Evolutionary conservation across 106 monocot species (phyloP).

Genomic region (Platanthera guangdongensis): DNA sequence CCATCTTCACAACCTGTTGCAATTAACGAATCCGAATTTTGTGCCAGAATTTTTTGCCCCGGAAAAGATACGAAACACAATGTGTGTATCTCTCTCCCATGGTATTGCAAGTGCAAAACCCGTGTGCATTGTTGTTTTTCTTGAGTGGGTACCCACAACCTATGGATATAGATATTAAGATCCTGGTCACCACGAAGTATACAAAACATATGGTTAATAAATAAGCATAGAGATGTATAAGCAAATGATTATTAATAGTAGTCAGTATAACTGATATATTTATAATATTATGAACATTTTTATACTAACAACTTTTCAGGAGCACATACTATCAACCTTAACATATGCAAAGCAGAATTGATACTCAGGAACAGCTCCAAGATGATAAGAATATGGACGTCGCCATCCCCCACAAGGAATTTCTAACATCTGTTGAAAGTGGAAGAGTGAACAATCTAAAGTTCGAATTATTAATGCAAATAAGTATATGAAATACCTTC

Average conservation of each 20-base stretch:
- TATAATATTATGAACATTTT: neutral
- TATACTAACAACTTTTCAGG: neutral
- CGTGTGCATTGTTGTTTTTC: conserved; percentile 46
- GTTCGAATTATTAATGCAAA: neutral
- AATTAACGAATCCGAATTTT: conserved; percentile 23
- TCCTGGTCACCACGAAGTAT: conserved; percentile 33
- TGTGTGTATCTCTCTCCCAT: conserved; percentile 94
- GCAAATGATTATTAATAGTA: neutral
- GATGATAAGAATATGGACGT: conserved; percentile 71
- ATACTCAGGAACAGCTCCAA: conserved; percentile 58
- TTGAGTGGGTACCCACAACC: conserved; percentile 39
- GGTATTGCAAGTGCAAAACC: conserved; percentile 68
- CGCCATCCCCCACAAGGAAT: conserved; percentile 97
- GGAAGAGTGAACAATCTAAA: conserved; percentile 1
- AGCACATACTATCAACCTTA: conserved; percentile 38
- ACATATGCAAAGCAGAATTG: conserved; percentile 92
- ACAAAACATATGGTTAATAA: neutral
- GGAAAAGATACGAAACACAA: conserved; percentile 51
- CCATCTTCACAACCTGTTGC: conserved; percentile 99
- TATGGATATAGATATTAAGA: conserved; percentile 58
- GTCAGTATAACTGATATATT: neutral
- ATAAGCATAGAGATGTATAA: neutral
- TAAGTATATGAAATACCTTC: conserved; percentile 42
- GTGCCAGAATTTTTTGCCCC: conserved; percentile 8
- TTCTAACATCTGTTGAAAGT: conserved; percentile 37